Base-by-base conservation (phyloP, 2,329 filamentous ascomycete species). In the Pseudogymnoascus sp. region DNA sequence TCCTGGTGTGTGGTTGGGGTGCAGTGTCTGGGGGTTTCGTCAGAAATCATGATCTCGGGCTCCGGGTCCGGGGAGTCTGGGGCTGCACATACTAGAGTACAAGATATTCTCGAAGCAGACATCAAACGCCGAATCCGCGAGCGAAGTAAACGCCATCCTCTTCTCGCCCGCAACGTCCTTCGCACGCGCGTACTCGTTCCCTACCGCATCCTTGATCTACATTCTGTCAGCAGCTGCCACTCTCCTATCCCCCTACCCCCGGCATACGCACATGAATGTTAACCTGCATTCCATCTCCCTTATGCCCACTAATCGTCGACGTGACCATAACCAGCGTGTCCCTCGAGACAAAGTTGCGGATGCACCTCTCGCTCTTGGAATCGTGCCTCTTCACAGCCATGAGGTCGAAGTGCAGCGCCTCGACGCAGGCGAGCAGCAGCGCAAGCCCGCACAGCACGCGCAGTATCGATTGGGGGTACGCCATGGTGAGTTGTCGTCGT, bases 311-410 rank as follows among this genome's bases (percentile, higher is more conserved):
- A 63, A 96, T 83, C 65, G 86, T 96, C 63, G 92, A 90, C 63
- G 93, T 97, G 62, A 99, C 93, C 35, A 97, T 93, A 44, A 99
- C 94, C 68, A 99, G 80, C 67, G 94, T 96, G 74, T 97, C 92
- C 77, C 86, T 89, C 66, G 85, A 84, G 68, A 97, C 92, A 76
- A 97, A 99, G 80, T 99, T 99, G 75, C 93, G 86, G 76, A 99
- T 90, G 80, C 94, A 99, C 79, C 93, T 85, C 78, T 93, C 89
- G 73, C 87, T 84, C 72, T 82, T 85, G 66, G 80, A 80, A 70
- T 88, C 85, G 75, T 83, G 82, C 66, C 84, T 80, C 61, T 79
- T 77, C 68, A 86, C 83, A 50, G 92, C 91, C 71, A 84, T 78
- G 66, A 99, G 85, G 72, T 99, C 94, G 82, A 99, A 97, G 80